These are phyloP conservation scores for Neltuma alba DNA, from an alignment of 306 rosid genomes.

Conservation along the genomic window DNA sequence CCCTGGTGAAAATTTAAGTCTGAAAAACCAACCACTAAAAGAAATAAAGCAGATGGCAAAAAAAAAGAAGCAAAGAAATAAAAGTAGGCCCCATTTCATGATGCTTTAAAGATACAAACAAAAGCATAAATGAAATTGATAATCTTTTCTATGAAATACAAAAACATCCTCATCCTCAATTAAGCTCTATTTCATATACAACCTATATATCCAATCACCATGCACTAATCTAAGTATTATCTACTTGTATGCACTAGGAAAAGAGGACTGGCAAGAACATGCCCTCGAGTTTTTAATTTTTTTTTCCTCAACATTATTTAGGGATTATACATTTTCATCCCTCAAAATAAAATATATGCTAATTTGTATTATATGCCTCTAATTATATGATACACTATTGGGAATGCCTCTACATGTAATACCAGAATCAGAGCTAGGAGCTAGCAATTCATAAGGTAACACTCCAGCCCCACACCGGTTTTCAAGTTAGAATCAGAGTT, in stretches of 20 bases:
- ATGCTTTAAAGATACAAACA: background rate
- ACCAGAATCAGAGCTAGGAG: constrained; percentile 93
- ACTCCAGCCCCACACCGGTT: constrained; percentile 97
- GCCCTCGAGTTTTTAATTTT: background rate
- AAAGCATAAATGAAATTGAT: background rate
- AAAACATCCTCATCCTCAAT: background rate
- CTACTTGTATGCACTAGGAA: background rate
- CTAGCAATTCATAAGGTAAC: constrained; percentile 85
- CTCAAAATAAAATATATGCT: no score
- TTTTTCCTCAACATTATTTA: background rate
- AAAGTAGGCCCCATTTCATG: background rate
- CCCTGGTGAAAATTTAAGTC: background rate
- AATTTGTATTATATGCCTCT: no score
- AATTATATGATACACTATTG: constrained; percentile 81
- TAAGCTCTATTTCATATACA: background rate
- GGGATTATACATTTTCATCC: no score
- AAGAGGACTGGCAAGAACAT: background rate
- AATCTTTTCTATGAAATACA: background rate
- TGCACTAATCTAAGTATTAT: background rate
- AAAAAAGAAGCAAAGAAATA: no score
- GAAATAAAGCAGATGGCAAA: no score
- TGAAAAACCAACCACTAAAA: background rate
- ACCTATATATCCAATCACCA: background rate
- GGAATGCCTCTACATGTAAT: constrained; percentile 97
- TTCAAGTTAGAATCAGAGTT: constrained; percentile 53